A percentile compares a stretch with the other conserved stretches of the same genome.
Evolutionary conservation across 805 yeast species (phyloP).

Genomic region (Yamadazyma insecticola): DNA sequence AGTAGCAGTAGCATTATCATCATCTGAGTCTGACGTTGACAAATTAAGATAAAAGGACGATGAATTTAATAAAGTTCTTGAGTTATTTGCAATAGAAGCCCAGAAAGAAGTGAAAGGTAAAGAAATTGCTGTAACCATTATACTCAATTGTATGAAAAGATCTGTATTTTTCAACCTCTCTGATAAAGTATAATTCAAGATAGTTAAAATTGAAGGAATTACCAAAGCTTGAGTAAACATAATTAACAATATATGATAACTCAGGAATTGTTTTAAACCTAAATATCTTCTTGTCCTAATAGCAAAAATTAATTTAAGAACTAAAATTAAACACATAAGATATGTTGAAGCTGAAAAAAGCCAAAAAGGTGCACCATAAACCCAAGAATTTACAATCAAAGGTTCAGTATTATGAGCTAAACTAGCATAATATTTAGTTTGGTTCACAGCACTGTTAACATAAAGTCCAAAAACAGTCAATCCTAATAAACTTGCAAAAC

Average conservation of each 20-base stretch:
- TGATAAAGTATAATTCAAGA: slow-evolving; percentile 38
- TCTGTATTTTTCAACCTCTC: slow-evolving; percentile 3
- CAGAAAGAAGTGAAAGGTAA: slow-evolving; percentile 84
- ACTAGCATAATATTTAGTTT: slow-evolving; percentile 32
- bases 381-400: slow-evolving; percentile 20
- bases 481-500: slow-evolving; percentile 35
- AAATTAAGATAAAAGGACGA: slow-evolving; percentile 7
- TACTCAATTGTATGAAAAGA: slow-evolving; percentile 10
- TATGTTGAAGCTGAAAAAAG: slow-evolving; percentile 67
- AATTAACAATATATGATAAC: slow-evolving; percentile 73
- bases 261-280: slow-evolving; percentile 80
- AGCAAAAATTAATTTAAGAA: slow-evolving; percentile 64
- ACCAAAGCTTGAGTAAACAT: slow-evolving; percentile 81
- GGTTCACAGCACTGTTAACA: slow-evolving; percentile 46
- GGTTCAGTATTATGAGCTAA: slow-evolving; percentile 1
- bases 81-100: slow-evolving; percentile 68
- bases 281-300: slow-evolving; percentile 66
- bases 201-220: slow-evolving; percentile 66
- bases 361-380: slow-evolving; percentile 51
- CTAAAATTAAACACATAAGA: slow-evolving; percentile 55
- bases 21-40: slow-evolving; percentile 5
- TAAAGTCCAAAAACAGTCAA: slow-evolving; percentile 59
- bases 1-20: slow-evolving; percentile 7
- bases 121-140: slow-evolving; percentile 35
- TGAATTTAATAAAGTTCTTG: slow-evolving; percentile 7